Evolutionary conservation across 164 flowering plant species (phyloP).

Genomic region (Aristolochia contorta): DNA sequence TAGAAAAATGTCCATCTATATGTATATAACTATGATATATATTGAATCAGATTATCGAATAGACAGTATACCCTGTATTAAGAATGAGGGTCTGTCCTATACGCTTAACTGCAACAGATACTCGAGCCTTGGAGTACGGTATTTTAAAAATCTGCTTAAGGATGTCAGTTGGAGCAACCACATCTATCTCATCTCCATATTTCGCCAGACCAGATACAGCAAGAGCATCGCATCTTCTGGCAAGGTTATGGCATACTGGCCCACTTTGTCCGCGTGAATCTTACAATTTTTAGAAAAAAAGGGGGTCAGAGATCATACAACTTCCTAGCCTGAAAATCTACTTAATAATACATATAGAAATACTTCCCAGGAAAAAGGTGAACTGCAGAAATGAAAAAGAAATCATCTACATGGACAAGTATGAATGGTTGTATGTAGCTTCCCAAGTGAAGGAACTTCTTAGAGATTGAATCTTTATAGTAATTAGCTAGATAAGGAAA

Average conservation of each 20-base stretch:
- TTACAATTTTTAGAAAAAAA: conserved; percentile 13
- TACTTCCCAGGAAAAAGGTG: no score
- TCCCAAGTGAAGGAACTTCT: no score
- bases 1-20: no score
- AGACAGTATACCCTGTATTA: conserved; percentile 56
- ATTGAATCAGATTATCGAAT: not conserved
- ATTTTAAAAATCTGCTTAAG: conserved; percentile 96
- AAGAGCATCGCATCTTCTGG: conserved; percentile 81
- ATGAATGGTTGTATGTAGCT: no score
- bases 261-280: conserved; percentile 50
- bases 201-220: conserved; percentile 88
- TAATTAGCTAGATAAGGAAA: no score
- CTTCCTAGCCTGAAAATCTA: no score
- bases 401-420: no score
- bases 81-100: conserved; percentile 85
- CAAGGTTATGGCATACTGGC: conserved; percentile 44
- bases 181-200: conserved; percentile 93
- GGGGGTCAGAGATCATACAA: no score
- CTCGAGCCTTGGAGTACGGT: conserved; percentile 84
- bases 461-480: no score
- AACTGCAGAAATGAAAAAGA: no score
- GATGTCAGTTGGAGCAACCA: conserved; percentile 85
- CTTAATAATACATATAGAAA: no score
- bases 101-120: conserved; percentile 88
- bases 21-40: no score